Evolutionary conservation across 352 stramenopile genomes (phyloP).

Genomic region (Phytophthora macrochlamydospora): DNA sequence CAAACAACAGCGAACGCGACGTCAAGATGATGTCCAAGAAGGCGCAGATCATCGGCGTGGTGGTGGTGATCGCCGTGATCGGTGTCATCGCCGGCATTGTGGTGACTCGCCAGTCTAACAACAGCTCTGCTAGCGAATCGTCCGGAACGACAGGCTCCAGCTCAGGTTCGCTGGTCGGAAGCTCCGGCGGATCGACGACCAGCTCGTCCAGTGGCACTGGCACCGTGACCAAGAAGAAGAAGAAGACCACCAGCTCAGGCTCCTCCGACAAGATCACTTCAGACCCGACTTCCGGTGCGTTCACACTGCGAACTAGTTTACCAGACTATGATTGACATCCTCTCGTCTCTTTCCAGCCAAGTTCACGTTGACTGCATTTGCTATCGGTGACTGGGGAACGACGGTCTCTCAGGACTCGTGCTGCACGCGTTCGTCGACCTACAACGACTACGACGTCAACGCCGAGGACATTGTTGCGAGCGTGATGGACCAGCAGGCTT

Average conservation of each 20-base stretch:
- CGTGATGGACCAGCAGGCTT: conserved; percentile 51
- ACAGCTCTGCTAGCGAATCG: conserved; percentile 33
- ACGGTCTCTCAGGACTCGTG: conserved; percentile 55
- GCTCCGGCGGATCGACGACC: conserved; percentile 18
- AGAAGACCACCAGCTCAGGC: conserved; percentile 27
- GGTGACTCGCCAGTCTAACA: conserved; percentile 28
- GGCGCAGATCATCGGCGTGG: conserved; percentile 37
- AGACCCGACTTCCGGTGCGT: conserved; percentile 50
- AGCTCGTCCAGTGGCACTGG: conserved; percentile 22
- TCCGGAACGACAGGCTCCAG: conserved; percentile 19
- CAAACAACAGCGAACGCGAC: conserved; percentile 14
- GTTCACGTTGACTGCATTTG: conserved; percentile 50
- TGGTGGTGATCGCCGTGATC: conserved; percentile 53
- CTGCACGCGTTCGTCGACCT: conserved; percentile 45
- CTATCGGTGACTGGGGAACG: conserved; percentile 68
- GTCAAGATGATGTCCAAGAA: conserved; percentile 43
- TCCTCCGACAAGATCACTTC: conserved; percentile 36
- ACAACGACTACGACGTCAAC: conserved; percentile 51
- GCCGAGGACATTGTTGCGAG: conserved; percentile 58
- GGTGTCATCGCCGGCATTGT: conserved; percentile 54
- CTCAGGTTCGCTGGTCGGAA: conserved; percentile 13
- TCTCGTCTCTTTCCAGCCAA: conserved; percentile 22
- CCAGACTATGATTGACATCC: background rate
- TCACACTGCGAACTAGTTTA: background rate
- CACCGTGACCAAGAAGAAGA: conserved; percentile 35